phyloP scores from a whole-genome alignment of 2,329 filamentous ascomycete genomes.

The Aureobasidium sp. region DNA sequence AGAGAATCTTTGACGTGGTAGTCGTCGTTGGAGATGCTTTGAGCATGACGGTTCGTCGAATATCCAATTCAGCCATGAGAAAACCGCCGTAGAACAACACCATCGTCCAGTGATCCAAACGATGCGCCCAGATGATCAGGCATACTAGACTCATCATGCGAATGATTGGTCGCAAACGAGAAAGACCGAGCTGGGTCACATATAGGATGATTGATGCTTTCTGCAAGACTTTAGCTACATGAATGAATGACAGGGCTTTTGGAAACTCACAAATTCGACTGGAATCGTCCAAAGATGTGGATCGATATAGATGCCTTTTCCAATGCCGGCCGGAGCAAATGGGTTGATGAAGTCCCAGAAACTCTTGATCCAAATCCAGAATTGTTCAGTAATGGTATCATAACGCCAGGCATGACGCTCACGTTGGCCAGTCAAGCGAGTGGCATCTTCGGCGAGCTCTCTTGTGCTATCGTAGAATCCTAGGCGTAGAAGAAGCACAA shows the following conservation, averaged over 20 bases:
- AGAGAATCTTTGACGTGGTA: not conserved
- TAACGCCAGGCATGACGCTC: constrained; percentile 23
- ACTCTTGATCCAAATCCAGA: constrained; percentile 38
- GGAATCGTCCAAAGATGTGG: constrained; percentile 67
- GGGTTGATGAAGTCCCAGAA: constrained; percentile 32
- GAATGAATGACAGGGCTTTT: no score
- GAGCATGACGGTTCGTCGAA: constrained; percentile 35
- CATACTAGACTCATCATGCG: constrained; percentile 49
- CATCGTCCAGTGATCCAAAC: constrained; percentile 60
- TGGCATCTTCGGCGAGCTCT: constrained; percentile 21
- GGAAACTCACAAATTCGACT: not conserved
- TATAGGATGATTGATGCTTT: constrained; percentile 61
- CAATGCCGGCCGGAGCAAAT: not conserved
- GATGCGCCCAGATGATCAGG: constrained; percentile 52
- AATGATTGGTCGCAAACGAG: constrained; percentile 10
- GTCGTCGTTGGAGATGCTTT: constrained; percentile 57
- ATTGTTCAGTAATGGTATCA: constrained; percentile 22
- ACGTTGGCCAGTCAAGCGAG: constrained; percentile 11
- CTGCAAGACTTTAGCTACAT: not conserved
- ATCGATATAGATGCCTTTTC: constrained; percentile 30
- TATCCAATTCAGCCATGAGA: constrained; percentile 61
- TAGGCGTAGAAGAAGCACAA: constrained; percentile 13
- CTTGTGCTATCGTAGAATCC: constrained; percentile 23
- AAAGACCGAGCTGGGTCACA: constrained; percentile 52
- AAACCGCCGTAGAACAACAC: constrained; percentile 62